phyloP scores from a whole-genome alignment of 306 rosid species.

The Vachellia pachyceras region DNA sequence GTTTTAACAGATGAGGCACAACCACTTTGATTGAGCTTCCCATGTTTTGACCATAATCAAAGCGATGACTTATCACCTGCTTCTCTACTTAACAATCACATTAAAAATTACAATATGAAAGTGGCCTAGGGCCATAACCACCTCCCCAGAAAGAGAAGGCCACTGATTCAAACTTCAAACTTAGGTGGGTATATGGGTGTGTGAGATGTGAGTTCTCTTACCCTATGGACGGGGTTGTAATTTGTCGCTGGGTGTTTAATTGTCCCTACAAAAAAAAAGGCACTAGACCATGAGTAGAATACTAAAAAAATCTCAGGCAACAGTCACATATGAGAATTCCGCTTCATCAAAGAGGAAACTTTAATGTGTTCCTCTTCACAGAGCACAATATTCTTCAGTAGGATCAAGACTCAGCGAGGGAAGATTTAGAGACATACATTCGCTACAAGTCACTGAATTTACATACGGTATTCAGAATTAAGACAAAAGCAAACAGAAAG shows the following conservation, averaged over 20 bases:
- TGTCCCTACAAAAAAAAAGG: background rate
- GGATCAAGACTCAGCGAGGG: background rate
- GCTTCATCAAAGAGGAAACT: conserved; percentile 8
- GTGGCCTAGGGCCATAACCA: background rate
- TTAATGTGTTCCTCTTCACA: background rate
- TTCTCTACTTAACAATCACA: too few species aligned
- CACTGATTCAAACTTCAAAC: too few species aligned
- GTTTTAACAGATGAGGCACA: too few species aligned
- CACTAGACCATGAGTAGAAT: background rate
- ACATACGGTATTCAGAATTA: conserved; percentile 1
- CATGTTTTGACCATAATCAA: too few species aligned
- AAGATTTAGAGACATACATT: background rate
- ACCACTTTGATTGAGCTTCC: too few species aligned
- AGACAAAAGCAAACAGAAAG: conserved; percentile 15
- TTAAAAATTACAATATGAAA: background rate
- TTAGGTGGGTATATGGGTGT: too few species aligned
- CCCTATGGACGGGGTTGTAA: too few species aligned
- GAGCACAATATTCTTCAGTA: conserved; percentile 2
- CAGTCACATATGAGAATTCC: background rate
- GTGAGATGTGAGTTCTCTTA: too few species aligned
- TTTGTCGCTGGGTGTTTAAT: too few species aligned
- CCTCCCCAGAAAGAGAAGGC: too few species aligned
- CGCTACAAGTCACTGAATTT: background rate
- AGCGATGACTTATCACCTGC: too few species aligned
- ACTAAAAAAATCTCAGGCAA: background rate